Conservation (phyloP, 306 rosid genomes). For the Pueraria montana region DNA sequence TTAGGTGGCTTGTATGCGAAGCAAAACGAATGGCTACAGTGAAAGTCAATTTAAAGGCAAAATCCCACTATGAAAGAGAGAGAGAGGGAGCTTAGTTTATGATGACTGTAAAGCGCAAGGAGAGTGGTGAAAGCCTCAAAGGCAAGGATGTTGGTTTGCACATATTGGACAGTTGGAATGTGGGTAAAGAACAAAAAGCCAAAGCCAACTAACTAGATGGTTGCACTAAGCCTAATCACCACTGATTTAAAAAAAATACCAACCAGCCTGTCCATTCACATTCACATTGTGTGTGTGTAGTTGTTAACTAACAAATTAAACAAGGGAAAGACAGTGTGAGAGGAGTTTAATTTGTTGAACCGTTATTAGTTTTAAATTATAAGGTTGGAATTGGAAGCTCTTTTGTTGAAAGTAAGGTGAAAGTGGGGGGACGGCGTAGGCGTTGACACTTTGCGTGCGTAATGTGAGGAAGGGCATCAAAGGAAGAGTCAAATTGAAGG, state of each 20-base stretch:
- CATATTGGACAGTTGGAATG: constrained; percentile 43
- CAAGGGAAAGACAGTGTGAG: not conserved
- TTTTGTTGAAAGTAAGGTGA: constrained; percentile 35
- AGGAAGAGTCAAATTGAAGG: constrained; percentile 48
- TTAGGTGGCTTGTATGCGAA: constrained; percentile 51
- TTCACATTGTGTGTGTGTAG: constrained; percentile 36
- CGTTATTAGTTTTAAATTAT: too few relatives aligned
- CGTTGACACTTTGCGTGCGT: constrained; percentile 57
- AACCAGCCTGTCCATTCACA: constrained; percentile 41
- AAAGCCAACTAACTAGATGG: constrained; percentile 39
- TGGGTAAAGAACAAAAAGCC: constrained; percentile 45
- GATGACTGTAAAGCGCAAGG: constrained; percentile 46
- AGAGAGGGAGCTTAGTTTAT: constrained; percentile 1
- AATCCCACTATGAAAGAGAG: constrained; percentile 3
- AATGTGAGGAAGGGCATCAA: constrained; percentile 35
- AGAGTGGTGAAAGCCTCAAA: constrained; percentile 31
- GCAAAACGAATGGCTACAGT: constrained; percentile 46
- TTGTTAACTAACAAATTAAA: constrained; percentile 45
- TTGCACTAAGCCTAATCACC: constrained; percentile 29
- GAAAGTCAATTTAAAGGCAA: constrained; percentile 46
- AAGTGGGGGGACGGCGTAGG: constrained; percentile 5
- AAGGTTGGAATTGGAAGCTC: too few relatives aligned
- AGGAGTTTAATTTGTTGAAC: not conserved
- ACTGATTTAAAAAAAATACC: not conserved
- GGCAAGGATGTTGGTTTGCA: constrained; percentile 20